Evolutionary conservation across 2,329 filamentous ascomycete species (phyloP).

Genomic region (Pseudogymnoascus sp.): DNA sequence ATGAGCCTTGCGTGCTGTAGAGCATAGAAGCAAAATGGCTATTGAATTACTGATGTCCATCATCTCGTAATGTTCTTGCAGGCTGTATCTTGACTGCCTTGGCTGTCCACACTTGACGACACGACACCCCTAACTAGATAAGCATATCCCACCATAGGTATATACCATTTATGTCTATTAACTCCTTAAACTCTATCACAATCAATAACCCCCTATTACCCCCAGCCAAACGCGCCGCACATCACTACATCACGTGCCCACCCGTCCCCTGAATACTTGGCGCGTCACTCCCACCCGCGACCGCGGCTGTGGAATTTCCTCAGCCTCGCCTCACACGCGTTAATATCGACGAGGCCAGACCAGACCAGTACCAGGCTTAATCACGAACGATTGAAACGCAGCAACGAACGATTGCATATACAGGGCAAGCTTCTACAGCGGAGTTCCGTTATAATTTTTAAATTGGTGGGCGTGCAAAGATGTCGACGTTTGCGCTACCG

Average conservation of each 20-base stretch:
- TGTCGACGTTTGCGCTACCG: background rate
- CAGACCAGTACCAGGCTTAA: background rate
- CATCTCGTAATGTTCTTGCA: background rate
- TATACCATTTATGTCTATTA: background rate
- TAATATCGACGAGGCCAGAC: background rate
- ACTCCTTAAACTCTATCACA: background rate
- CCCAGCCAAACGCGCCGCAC: background rate
- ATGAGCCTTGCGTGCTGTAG: background rate
- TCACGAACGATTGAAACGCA: background rate
- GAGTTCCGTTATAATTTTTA: background rate
- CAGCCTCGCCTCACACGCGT: background rate
- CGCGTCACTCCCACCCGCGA: background rate
- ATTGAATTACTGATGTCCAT: background rate
- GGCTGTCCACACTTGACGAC: background rate
- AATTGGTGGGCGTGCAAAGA: background rate
- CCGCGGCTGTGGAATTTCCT: conserved; percentile 3
- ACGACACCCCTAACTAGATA: no score
- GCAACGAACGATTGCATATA: background rate
- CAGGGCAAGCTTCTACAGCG: background rate
- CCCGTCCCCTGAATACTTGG: background rate
- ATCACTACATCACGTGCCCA: background rate
- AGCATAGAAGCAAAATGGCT: background rate
- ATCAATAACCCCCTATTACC: background rate
- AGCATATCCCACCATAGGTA: background rate
- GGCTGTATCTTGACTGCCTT: background rate